Evolutionary conservation across 2,329 filamentous ascomycete species (phyloP).

Genomic region (Nigrograna mackinnonii): DNA sequence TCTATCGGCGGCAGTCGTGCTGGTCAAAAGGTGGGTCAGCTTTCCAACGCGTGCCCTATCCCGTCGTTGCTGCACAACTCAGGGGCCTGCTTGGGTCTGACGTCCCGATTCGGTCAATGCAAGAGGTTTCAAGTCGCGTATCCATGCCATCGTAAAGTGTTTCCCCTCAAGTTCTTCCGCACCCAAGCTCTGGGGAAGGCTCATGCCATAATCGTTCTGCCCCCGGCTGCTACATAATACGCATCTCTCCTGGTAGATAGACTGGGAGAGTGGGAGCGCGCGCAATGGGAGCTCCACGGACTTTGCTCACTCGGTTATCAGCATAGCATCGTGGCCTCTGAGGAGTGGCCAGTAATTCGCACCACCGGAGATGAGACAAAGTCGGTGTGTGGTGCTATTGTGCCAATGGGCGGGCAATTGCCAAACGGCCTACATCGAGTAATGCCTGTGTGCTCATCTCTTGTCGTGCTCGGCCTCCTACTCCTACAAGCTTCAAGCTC

Average conservation of each 20-base stretch:
- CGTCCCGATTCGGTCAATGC: conserved; percentile 27
- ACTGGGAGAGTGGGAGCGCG: too few relatives aligned
- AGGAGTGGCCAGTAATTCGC: conserved; percentile 17
- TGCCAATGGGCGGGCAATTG: conserved; percentile 18
- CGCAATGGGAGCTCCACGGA: too few relatives aligned
- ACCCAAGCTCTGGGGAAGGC: conserved; percentile 31
- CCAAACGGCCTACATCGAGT: conserved; percentile 14
- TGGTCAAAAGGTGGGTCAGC: too few relatives aligned
- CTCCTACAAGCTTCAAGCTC: too few relatives aligned
- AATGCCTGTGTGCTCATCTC: conserved; percentile 19
- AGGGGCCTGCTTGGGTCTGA: conserved; percentile 25
- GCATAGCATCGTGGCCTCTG: conserved; percentile 26
- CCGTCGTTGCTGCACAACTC: conserved; percentile 15
- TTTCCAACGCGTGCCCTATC: too few relatives aligned
- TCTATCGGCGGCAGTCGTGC: too few relatives aligned
- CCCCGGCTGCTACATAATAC: too few relatives aligned
- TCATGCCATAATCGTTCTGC: too few relatives aligned
- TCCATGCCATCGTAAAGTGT: conserved; percentile 20
- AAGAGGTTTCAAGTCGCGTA: conserved; percentile 28
- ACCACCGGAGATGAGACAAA: conserved; percentile 32
- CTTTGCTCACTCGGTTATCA: too few relatives aligned
- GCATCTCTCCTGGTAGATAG: too few relatives aligned
- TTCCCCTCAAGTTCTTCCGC: conserved; percentile 22
- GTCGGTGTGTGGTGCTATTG: conserved; percentile 28
- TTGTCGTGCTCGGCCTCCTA: too few relatives aligned